Base-by-base conservation (phyloP, 768 basidiomycete species). In the Calocera cornea region DNA sequence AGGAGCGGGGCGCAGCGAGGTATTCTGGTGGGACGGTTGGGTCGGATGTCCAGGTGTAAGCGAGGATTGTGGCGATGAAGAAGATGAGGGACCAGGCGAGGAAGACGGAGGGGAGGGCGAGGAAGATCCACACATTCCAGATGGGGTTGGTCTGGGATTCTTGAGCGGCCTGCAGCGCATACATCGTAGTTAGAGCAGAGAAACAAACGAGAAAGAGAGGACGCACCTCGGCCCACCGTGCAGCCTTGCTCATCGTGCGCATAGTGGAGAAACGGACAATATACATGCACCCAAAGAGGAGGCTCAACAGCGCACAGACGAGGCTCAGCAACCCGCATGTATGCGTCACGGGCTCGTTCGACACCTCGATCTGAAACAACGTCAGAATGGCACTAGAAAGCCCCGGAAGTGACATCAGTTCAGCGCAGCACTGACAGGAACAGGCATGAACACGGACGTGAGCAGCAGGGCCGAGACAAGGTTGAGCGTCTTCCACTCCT, bases 401-500 rank as follows among this genome's bases (percentile, higher is more conserved):
- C n/a, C n/a, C n/a, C n/a, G n/a, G n/a, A n/a, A n/a, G n/a, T n/a
- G 27, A 2, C 24, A 33, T 5, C 2, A 60, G 24, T 12, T 60
- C 31, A 60, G 54, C 24, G 10, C 14, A 27, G 24, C n/a, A 60
- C 54, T 27, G 31, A 60, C 54, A 33, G 54, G 54, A 27, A 60
- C 54, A 31, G 54, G 34, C 71, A 72, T 29, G 65, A 67, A 27
- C 71, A 78, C 81, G 33, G 65, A 83, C 82, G 83, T 79, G 72
- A 78, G 76, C 2, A 83, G 76, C 33, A 90, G 74, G 7, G 86
- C 89, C 14, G 87, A 89, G 22, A 90, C 70, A 41, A 90, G 79
- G 71, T 90, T 90, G 44, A 84, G 72, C 5, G 87, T 89, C 77
- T 89, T 89, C 87, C 87, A 89, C 71, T 89, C 88, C 31, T 83